phyloP scores from a whole-genome alignment of 108 stramenopile species.

The Nitzschia inconspicua region DNA sequence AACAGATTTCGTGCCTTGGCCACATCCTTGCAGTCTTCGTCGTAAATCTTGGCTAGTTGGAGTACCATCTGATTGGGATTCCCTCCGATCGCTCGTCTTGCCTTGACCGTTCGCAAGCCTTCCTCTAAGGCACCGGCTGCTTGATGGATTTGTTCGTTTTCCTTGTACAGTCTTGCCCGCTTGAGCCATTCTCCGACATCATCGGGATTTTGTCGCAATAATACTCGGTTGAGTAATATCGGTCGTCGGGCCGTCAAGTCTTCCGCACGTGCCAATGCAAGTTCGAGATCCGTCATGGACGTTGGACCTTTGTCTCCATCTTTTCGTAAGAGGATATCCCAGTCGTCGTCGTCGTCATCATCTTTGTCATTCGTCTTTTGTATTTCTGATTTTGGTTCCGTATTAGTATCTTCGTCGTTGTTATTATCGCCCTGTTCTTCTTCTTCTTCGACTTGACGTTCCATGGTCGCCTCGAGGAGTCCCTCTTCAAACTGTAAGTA shows the following conservation, averaged over 20 bases:
- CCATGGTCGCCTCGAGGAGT: constrained; percentile 89
- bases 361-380: constrained; percentile 8
- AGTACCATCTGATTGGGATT: constrained; percentile 76
- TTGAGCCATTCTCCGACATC: constrained; percentile 96
- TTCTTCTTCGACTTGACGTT: constrained; percentile 36
- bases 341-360: constrained; percentile 50
- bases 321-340: constrained; percentile 54
- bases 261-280: constrained; percentile 93
- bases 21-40: constrained; percentile 62
- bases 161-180: constrained; percentile 79
- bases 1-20: constrained; percentile 80
- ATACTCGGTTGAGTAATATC: constrained; percentile 87
- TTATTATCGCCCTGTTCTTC: constrained; percentile 42
- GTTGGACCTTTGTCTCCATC: constrained; percentile 17
- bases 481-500: constrained; percentile 96
- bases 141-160: constrained; percentile 31
- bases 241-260: constrained; percentile 92
- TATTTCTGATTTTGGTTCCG: not conserved
- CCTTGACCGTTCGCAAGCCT: constrained; percentile 63
- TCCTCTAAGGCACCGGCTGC: constrained; percentile 73
- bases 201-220: constrained; percentile 96
- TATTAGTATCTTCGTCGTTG: constrained; percentile 27
- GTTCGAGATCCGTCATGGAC: constrained; percentile 75
- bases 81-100: constrained; percentile 72
- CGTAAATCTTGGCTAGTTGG: constrained; percentile 79